Percentiles rank a stretch among this genome's conserved stretches.
phyloP scores from a whole-genome alignment of 208 protist species.

The Leishmania amazonensis region DNA sequence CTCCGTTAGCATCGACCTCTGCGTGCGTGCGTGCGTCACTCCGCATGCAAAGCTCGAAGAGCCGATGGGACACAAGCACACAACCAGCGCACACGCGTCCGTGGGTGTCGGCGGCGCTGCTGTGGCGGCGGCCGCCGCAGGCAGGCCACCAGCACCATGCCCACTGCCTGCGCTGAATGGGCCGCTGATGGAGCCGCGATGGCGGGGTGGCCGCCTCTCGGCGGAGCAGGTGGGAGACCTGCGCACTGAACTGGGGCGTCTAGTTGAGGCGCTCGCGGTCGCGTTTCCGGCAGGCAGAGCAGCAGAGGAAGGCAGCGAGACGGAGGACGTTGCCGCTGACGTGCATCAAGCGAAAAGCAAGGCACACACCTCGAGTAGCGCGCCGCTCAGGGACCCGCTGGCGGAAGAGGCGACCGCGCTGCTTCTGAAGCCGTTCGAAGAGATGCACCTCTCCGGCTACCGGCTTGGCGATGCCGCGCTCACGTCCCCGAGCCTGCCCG shows the following conservation, averaged over 20 bases:
- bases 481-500: not conserved
- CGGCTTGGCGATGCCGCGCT: constrained; percentile 22
- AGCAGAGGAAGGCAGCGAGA: not conserved
- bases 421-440: constrained; percentile 18
- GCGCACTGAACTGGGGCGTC: not conserved
- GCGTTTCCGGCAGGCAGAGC: not conserved
- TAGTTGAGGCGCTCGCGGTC: not conserved
- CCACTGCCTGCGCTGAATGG: not conserved
- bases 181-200: not conserved
- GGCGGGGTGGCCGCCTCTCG: not conserved
- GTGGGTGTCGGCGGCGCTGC: not conserved
- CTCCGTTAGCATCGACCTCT: not conserved
- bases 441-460: constrained; percentile 23
- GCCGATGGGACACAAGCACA: constrained; percentile 16
- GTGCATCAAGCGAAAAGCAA: not conserved
- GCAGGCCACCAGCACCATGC: not conserved
- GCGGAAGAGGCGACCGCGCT: not conserved
- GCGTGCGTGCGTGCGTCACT: constrained; percentile 2
- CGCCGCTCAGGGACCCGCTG: not conserved
- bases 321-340: too few relatives aligned
- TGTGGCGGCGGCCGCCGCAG: not conserved
- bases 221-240: constrained; percentile 1
- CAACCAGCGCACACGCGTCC: not conserved
- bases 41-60: not conserved
- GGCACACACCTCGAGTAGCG: not conserved